Base-by-base conservation (phyloP, 441 rosid species). In the Sinapis alba region DNA sequence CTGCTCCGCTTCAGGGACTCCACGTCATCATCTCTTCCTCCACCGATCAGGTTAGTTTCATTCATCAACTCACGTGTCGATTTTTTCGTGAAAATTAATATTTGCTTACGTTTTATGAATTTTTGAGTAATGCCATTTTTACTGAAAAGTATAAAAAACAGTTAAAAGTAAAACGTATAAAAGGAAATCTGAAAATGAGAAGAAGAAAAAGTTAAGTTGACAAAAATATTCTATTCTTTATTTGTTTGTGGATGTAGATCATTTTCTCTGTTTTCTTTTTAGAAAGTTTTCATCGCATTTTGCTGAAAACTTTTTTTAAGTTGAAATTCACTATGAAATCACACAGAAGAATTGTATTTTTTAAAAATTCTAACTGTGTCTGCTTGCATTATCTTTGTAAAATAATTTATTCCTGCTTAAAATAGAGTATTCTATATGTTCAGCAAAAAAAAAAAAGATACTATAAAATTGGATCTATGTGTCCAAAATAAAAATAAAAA, bases 11-110 rank as follows among this genome's bases (percentile, higher is more conserved):
- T 61, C 72, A 71, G 30, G 92, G 83, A 10, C 71, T 88, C 60
- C 79, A 58, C 47, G 80, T 88, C 32, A 69, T 80, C 63, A 51
- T 90, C 60, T 75, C 80, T 38, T 88, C 91, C 23, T 51, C 83
- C 21, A 58, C 57, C 45, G 79, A 84, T 67, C 83, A 83, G 89
- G 90, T 86, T 36, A 20, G 76, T 65, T 64, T 62, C 43, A 36
- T 56, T 26, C 8, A 16, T 16, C 13, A 5, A 16, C 12, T 26
- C 7, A 58, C 43, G 36, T 38, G 51, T 15, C 4, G 38, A 13
- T 11, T 36, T 19, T 18, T 32, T 13, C 21, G 16, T 26, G 23
- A 62, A 38, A 64, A 24, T 36, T 36, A 36, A 32, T 7, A 7
- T 61, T 18, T 61, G 26, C 45, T 18, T 34, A 58, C 13, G 16